Conservation (phyloP, 2,329 filamentous ascomycete species). For the Juglanconis sp. region DNA sequence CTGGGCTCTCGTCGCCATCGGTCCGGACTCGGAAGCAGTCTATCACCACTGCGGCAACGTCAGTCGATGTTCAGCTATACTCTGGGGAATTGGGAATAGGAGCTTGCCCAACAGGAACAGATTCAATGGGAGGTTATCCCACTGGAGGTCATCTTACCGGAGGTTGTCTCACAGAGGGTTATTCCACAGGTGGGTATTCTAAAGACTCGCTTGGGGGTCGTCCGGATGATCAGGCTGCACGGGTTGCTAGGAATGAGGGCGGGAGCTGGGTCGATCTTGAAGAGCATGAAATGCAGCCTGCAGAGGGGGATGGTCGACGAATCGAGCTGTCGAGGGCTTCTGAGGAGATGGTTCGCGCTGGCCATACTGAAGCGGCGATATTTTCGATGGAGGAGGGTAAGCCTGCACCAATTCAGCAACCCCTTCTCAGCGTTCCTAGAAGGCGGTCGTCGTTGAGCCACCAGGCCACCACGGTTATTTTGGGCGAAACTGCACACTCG, state of each 20-base stretch:
- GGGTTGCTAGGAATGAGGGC: not conserved
- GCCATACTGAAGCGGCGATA: not conserved
- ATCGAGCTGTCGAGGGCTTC: not conserved
- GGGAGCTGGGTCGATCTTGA: slow-evolving; percentile 26
- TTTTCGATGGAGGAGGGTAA: not conserved
- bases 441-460: slow-evolving; percentile 20
- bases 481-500: slow-evolving; percentile 3
- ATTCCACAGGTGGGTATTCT: slow-evolving; percentile 21
- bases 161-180: not conserved
- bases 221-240: slow-evolving; percentile 19
- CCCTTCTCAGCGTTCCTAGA: slow-evolving; percentile 6
- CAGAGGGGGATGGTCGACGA: not conserved
- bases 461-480: slow-evolving; percentile 3
- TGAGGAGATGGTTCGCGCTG: not conserved
- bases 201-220: slow-evolving; percentile 23
- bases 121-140: not conserved
- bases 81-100: not conserved
- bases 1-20: slow-evolving; percentile 25
- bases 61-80: slow-evolving; percentile 26
- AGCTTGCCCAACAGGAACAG: not conserved
- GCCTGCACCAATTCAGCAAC: not conserved
- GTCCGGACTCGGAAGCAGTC: slow-evolving; percentile 33
- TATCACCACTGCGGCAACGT: slow-evolving; percentile 34
- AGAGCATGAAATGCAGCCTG: slow-evolving; percentile 14
- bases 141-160: not conserved